Evolutionary conservation across 1,284 basidiomycete species (phyloP).

Genomic region (Ceratobasidium sp.): DNA sequence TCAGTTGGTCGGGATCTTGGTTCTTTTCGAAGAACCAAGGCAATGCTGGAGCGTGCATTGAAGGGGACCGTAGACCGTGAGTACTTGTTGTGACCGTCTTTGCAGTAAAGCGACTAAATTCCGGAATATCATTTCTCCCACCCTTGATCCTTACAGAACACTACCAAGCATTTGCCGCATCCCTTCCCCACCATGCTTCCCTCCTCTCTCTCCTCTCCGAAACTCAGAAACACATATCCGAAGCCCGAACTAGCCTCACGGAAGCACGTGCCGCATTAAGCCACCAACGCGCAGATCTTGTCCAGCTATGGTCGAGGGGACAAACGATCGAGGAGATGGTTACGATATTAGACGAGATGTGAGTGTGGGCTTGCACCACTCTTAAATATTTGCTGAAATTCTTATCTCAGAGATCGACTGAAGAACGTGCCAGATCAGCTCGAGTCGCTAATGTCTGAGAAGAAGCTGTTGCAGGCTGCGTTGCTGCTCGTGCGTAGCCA

Average conservation of each 20-base stretch:
- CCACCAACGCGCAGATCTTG: constrained; percentile 84
- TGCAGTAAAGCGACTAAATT: constrained; percentile 49
- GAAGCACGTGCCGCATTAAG: constrained; percentile 84
- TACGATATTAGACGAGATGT: constrained; percentile 91
- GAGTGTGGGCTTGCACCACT: constrained; percentile 54
- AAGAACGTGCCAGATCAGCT: constrained; percentile 93
- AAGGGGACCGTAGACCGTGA: constrained; percentile 87
- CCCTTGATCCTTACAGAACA: constrained; percentile 69
- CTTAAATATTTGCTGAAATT: constrained; percentile 22
- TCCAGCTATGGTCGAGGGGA: constrained; percentile 85
- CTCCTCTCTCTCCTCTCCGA: constrained; percentile 76
- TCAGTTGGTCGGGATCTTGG: constrained; percentile 76
- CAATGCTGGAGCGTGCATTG: constrained; percentile 78
- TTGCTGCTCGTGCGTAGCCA: constrained; percentile 88
- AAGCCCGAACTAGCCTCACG: constrained; percentile 77
- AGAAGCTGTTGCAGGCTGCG: constrained; percentile 90
- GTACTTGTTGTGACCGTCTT: constrained; percentile 55
- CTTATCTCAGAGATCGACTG: constrained; percentile 78
- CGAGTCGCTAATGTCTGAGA: constrained; percentile 96
- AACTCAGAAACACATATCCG: constrained; percentile 78
- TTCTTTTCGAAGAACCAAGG: constrained; percentile 80
- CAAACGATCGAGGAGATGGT: constrained; percentile 92
- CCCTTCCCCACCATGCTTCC: constrained; percentile 87
- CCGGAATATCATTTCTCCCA: constrained; percentile 51
- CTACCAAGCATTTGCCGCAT: constrained; percentile 91